phyloP scores from a whole-genome alignment of 768 basidiomycete species.

The Chalciporus chontae region DNA sequence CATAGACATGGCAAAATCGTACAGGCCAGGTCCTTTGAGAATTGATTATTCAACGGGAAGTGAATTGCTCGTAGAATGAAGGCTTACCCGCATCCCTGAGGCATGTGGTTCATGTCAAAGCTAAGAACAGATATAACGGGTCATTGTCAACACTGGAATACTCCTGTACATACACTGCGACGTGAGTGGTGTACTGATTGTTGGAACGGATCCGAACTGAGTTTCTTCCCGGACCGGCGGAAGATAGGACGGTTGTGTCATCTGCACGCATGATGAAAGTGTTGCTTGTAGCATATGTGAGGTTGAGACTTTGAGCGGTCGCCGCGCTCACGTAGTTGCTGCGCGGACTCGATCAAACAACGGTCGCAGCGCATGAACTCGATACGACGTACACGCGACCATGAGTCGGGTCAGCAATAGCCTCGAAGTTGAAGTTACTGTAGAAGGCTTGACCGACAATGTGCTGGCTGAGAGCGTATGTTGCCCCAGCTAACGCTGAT shows the following conservation, averaged over 20 bases:
- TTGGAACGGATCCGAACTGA: conserved; percentile 34
- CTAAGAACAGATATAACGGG: conserved; percentile 9
- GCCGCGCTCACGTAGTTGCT: conserved; percentile 34
- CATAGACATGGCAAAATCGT: conserved; percentile 6
- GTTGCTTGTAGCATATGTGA: conserved; percentile 26
- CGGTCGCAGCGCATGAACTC: neutral
- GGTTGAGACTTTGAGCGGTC: conserved; percentile 25
- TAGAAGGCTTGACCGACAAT: conserved; percentile 32
- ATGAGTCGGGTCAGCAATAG: conserved; percentile 35
- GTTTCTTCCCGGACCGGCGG: conserved; percentile 32
- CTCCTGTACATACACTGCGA: conserved; percentile 26
- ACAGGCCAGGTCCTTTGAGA: conserved; percentile 35
- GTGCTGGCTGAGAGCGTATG: conserved; percentile 25
- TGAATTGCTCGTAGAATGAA: neutral
- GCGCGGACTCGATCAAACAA: neutral
- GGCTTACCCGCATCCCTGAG: conserved; percentile 32
- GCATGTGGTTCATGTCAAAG: conserved; percentile 36
- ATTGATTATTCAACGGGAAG: neutral
- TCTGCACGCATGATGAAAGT: conserved; percentile 37
- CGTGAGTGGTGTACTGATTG: conserved; percentile 31
- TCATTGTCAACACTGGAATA: neutral
- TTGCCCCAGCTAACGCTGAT: conserved; percentile 18
- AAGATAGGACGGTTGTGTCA: conserved; percentile 27
- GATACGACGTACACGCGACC: conserved; percentile 33
- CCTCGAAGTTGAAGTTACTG: conserved; percentile 29